Percentiles rank a stretch among this genome's conserved stretches.
phyloP scores from a whole-genome alignment of 768 basidiomycete species.

The Russula sp. region DNA sequence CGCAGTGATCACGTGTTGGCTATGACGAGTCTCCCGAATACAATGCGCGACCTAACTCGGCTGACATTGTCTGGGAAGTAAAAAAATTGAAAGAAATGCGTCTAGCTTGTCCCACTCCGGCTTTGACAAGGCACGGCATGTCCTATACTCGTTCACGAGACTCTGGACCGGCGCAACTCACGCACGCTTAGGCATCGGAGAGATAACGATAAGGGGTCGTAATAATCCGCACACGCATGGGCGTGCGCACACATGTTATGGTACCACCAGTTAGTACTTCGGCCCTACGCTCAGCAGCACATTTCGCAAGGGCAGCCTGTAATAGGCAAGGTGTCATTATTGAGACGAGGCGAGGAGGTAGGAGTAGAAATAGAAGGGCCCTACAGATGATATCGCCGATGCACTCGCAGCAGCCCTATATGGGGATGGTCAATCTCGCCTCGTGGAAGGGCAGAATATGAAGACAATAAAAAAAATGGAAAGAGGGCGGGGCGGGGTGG shows the following conservation, averaged over 20 bases:
- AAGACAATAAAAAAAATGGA: constrained; percentile 9
- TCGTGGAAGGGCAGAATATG: background rate
- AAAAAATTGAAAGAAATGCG: too few relatives aligned
- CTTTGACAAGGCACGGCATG: too few relatives aligned
- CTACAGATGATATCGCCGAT: constrained; percentile 63
- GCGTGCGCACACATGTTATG: background rate
- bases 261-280: too few relatives aligned
- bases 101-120: too few relatives aligned
- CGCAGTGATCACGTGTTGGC: too few relatives aligned
- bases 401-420: constrained; percentile 66
- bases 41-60: too few relatives aligned
- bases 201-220: background rate
- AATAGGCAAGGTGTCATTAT: constrained; percentile 3
- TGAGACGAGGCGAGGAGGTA: background rate
- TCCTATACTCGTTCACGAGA: too few relatives aligned
- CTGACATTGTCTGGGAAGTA: too few relatives aligned
- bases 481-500: background rate
- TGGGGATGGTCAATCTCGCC: background rate
- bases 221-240: background rate
- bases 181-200: too few relatives aligned
- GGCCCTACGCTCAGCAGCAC: constrained; percentile 36
- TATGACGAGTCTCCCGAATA: too few relatives aligned
- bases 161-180: too few relatives aligned
- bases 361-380: constrained; percentile 26
- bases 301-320: constrained; percentile 77